Evolutionary conservation across 139 green algal species (phyloP).

Genomic region (Micractinium sp.): DNA sequence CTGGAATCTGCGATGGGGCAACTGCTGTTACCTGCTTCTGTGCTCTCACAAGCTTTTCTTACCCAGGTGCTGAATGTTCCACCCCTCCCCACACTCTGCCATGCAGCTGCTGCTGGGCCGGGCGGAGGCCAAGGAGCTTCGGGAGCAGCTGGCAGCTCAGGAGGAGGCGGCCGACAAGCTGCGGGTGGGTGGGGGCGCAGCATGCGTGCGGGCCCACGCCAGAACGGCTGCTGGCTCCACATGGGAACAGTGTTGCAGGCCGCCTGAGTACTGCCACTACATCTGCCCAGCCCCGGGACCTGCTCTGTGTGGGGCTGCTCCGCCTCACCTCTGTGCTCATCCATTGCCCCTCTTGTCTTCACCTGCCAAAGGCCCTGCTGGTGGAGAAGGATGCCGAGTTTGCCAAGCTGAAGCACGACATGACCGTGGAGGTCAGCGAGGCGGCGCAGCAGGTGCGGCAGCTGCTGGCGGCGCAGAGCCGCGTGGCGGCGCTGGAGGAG

Average conservation of each 20-base stretch:
- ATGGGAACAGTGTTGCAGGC: too few relatives aligned
- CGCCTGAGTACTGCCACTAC: too few relatives aligned
- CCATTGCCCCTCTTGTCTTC: not conserved
- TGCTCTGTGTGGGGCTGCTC: too few relatives aligned
- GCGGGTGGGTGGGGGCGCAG: not conserved
- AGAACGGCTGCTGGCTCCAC: not conserved
- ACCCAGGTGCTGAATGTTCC: too few relatives aligned
- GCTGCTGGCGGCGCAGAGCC: conserved; percentile 36
- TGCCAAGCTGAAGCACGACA: conserved; percentile 26
- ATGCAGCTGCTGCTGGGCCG: conserved; percentile 29
- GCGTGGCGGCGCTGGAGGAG: conserved; percentile 24
- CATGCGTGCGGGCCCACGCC: too few relatives aligned
- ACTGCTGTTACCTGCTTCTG: not conserved
- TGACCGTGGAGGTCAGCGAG: conserved; percentile 45
- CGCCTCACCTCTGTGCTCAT: not conserved
- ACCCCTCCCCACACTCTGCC: too few relatives aligned
- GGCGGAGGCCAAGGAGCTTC: conserved; percentile 21
- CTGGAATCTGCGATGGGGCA: not conserved
- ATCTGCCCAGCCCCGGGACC: too few relatives aligned
- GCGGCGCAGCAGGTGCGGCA: conserved; percentile 49
- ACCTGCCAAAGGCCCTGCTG: conserved; percentile 5
- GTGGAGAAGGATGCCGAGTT: conserved; percentile 25
- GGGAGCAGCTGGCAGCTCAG: conserved; percentile 18
- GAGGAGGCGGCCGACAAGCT: conserved; percentile 21
- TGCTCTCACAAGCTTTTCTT: not conserved